Conservation (phyloP, 2,329 filamentous ascomycete genomes). For the Colletotrichum chrysophilum region DNA sequence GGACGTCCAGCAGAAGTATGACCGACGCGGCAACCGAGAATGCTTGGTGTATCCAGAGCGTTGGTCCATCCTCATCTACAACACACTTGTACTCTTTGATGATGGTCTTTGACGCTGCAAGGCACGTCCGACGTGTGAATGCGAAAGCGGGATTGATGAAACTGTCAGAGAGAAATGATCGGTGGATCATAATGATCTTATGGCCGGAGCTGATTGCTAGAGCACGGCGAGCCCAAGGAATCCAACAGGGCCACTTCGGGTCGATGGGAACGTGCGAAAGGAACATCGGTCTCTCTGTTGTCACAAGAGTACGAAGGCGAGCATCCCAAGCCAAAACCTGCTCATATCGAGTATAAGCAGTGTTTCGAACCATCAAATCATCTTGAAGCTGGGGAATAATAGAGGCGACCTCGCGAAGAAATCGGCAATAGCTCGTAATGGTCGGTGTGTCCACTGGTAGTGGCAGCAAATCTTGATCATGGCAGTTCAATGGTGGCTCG, state of each 20-base stretch:
- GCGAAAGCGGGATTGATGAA: background rate
- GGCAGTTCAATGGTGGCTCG: conserved; percentile 35
- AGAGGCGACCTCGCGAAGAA: conserved; percentile 34
- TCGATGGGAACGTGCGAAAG: background rate
- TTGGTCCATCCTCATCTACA: conserved; percentile 24
- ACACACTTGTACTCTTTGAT: conserved; percentile 31
- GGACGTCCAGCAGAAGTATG: background rate
- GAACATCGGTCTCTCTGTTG: background rate
- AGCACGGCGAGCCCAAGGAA: background rate
- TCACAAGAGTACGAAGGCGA: conserved; percentile 35
- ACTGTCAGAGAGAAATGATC: background rate
- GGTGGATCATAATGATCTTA: background rate
- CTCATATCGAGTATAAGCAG: conserved; percentile 38
- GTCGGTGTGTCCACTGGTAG: conserved; percentile 27
- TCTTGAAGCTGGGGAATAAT: conserved; percentile 39
- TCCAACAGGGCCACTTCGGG: background rate
- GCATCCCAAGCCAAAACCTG: conserved; percentile 38
- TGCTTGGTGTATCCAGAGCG: conserved; percentile 32
- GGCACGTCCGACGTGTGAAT: conserved; percentile 29
- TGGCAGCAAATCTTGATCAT: conserved; percentile 33
- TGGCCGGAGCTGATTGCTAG: background rate
- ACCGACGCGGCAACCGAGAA: conserved; percentile 26
- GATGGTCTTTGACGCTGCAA: conserved; percentile 43
- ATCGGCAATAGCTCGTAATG: conserved; percentile 30
- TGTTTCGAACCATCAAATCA: conserved; percentile 35